Evolutionary conservation across 768 basidiomycete species (phyloP).

Genomic region (Zangia roseola): DNA sequence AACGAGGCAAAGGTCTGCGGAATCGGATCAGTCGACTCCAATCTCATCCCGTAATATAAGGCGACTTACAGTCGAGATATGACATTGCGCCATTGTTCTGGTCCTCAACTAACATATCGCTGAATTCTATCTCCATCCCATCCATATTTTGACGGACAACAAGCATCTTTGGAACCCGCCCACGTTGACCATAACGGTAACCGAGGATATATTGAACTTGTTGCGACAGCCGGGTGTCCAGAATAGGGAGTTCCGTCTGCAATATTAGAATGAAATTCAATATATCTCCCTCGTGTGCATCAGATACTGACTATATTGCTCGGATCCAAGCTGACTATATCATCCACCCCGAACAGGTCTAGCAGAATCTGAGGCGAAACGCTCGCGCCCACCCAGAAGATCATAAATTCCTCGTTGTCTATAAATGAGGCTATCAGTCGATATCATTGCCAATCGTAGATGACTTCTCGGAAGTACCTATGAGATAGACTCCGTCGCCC

Average conservation of each 20-base stretch:
- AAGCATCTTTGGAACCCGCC: conserved; percentile 56
- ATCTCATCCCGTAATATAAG: background rate
- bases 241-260: conserved; percentile 67
- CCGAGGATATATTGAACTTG: conserved; percentile 88
- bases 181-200: conserved; percentile 55
- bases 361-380: conserved; percentile 77
- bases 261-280: conserved; percentile 9
- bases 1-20: conserved; percentile 32
- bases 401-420: conserved; percentile 88
- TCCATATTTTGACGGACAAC: conserved; percentile 93
- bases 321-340: conserved; percentile 65
- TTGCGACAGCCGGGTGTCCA: conserved; percentile 73
- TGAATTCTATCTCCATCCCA: conserved; percentile 90
- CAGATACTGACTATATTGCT: conserved; percentile 53
- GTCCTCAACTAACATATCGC: conserved; percentile 97
- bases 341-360: conserved; percentile 85
- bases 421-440: conserved; percentile 7
- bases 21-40: background rate
- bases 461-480: conserved; percentile 53
- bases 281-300: background rate
- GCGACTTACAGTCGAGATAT: conserved; percentile 78
- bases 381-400: conserved; percentile 88
- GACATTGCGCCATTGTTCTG: conserved; percentile 94
- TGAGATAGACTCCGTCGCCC: conserved; percentile 85
- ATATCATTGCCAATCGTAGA: conserved; percentile 15